Percentiles rank a stretch among this genome's conserved stretches.
phyloP scores from a whole-genome alignment of 75 land plant genomes.

The Sequoiadendron giganteum region DNA sequence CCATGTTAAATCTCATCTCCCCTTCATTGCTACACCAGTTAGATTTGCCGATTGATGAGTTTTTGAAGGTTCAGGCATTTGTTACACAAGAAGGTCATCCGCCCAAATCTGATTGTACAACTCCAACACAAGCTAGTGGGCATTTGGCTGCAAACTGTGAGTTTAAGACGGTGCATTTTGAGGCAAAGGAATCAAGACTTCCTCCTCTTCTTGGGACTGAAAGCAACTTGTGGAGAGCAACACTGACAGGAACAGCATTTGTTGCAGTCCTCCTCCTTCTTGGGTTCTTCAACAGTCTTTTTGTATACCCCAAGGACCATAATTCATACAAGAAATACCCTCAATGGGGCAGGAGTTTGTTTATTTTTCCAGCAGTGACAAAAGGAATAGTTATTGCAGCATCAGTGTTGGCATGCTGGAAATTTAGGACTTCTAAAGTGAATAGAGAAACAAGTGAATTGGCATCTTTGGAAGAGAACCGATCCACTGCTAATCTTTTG shows the following conservation, averaged over 20 bases:
- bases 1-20: slow-evolving; percentile 33
- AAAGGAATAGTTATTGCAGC: slow-evolving; percentile 23
- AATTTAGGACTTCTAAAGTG: slow-evolving; percentile 17
- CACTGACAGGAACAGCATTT: slow-evolving; percentile 15
- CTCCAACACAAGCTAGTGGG: neutral
- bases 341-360: slow-evolving; percentile 32
- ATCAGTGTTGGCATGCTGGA: slow-evolving; percentile 10
- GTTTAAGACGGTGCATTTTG: slow-evolving; percentile 21
- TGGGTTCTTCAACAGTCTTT: slow-evolving; percentile 18
- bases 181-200: slow-evolving; percentile 2
- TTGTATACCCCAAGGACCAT: slow-evolving; percentile 20
- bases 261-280: slow-evolving; percentile 31
- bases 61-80: slow-evolving; percentile 25
- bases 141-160: slow-evolving; percentile 16
- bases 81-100: slow-evolving; percentile 44
- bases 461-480: neutral
- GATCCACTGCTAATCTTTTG: neutral
- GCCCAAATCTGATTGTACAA: neutral
- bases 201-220: slow-evolving; percentile 18
- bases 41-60: slow-evolving; percentile 7
- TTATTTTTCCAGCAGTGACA: slow-evolving; percentile 31
- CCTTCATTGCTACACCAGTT: slow-evolving; percentile 22
- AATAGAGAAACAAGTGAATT: neutral
- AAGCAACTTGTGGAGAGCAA: slow-evolving; percentile 26
- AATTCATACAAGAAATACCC: slow-evolving; percentile 30